Percentiles rank a stretch among this genome's conserved stretches.
phyloP scores from a whole-genome alignment of 129 eudicot genomes.

The Logfia minima region DNA sequence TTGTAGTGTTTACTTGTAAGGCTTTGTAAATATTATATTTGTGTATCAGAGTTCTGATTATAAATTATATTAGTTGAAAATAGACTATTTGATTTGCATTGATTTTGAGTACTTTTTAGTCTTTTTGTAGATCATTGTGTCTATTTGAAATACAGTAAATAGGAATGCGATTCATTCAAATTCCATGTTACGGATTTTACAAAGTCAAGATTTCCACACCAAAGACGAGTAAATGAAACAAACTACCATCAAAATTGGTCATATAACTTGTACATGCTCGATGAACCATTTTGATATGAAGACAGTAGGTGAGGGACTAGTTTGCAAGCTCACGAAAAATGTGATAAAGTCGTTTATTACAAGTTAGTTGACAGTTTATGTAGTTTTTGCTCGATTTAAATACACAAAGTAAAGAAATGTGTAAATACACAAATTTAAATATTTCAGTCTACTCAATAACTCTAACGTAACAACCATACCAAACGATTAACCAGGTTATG shows the following conservation, averaged over 20 bases:
- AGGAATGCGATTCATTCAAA: neutral
- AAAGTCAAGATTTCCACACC: neutral
- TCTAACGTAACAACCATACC: neutral
- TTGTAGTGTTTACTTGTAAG: constrained; percentile 15
- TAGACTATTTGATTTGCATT: constrained; percentile 13
- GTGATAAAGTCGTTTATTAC: neutral
- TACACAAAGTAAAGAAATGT: neutral
- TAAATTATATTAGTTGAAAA: constrained; percentile 9
- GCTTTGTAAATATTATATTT: constrained; percentile 25
- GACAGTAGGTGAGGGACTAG: neutral
- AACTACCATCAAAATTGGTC: neutral
- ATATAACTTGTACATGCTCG: neutral
- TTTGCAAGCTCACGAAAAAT: neutral
- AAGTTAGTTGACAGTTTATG: neutral
- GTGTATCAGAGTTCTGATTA: constrained; percentile 11
- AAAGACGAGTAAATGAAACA: neutral
- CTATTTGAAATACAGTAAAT: no score
- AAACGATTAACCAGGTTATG: neutral
- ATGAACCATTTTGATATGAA: neutral
- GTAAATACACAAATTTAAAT: neutral
- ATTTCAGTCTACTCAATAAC: neutral
- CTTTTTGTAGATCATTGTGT: neutral
- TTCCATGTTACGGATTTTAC: neutral
- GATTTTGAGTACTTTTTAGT: constrained; percentile 13
- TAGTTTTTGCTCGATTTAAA: neutral